These are phyloP conservation scores for Punica granatum DNA, from an alignment of 345 rosid genomes.

Conservation along the genomic window DNA sequence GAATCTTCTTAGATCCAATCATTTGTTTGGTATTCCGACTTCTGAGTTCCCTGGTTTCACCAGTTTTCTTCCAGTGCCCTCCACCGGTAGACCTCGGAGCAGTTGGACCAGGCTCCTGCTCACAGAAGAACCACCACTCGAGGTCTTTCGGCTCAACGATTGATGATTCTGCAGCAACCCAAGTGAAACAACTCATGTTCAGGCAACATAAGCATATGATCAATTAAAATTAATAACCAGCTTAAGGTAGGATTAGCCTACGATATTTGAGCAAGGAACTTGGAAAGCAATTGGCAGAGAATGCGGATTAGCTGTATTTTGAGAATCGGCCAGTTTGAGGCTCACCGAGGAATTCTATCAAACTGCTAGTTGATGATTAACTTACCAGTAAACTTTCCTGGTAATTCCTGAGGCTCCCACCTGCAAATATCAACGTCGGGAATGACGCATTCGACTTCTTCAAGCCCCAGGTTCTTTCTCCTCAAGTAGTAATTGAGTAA, in stretches of 20 bases:
- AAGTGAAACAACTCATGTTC: no score
- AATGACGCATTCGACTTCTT: constrained; percentile 1
- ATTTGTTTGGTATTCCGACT: neutral
- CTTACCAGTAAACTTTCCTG: neutral
- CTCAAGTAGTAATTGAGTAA: constrained; percentile 4
- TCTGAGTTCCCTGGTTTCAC: neutral
- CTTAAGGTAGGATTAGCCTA: no score
- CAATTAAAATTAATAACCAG: no score
- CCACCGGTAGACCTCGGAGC: neutral
- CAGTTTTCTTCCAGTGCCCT: constrained; percentile 12
- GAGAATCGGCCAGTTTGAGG: neutral
- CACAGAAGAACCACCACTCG: constrained; percentile 14
- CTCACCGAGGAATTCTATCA: neutral
- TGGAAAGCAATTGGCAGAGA: no score
- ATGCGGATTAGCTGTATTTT: no score
- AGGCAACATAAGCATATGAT: neutral
- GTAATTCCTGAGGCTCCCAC: constrained; percentile 10
- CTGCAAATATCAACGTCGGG: constrained; percentile 7
- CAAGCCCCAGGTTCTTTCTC: constrained; percentile 3
- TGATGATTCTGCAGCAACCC: constrained; percentile 4
- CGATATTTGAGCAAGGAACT: no score
- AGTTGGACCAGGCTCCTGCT: neutral
- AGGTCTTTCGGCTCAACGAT: constrained; percentile 4
- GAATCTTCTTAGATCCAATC: constrained; percentile 8
- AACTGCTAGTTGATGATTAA: no score